Base-by-base conservation (phyloP, 768 basidiomycete species). In the Chalciporus piperatus region DNA sequence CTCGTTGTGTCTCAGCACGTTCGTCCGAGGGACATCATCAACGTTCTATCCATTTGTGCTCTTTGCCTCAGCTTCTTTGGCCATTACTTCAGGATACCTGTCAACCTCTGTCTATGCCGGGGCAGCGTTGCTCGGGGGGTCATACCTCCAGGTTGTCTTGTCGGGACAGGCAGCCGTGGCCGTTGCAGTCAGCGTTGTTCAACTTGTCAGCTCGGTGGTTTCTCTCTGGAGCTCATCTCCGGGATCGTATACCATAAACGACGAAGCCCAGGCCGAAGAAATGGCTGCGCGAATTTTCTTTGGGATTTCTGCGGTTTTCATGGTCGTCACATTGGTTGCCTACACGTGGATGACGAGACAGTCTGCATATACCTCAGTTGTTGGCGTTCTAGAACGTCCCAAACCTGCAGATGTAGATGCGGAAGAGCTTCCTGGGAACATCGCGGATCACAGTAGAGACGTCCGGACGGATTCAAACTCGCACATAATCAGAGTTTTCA, bases 151-250 rank as follows among this genome's bases (percentile, higher is more conserved):
- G 65, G 74, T 81, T 22, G 74, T 89, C 64, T 80, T 94, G 76
- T 82, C 90, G 3, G 92, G 91, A 11, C 90, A 94, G 69, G 92
- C 88, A 1, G 89, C 87, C 0, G 81, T 93, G 2, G 93, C 85
- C 0, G 89, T 95, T 12, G 83, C 82, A 1, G 84, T 94, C 55
- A 91, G 90, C 47, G 72, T 75, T 1, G 84, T 92, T 0, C 91
- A 94, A 60, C 77, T 92, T 8, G 54, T 83, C 30, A 83, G 89
- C 52, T 78, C 86, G 9, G 66, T 75, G 1, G 70, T 79, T 2
- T 85, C 85, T 9, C 71, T 88, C 14, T 75, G 73, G 73, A 72
- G 74, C 12, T 69, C 71, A 33, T 60, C 79, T 55, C 62, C 53
- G 35, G 35, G 35, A n/a, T 16, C 35, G 16, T 37, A 37, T 37